Conservation (phyloP, 495 filamentous ascomycete genomes). For the Penicillium goetzii region DNA sequence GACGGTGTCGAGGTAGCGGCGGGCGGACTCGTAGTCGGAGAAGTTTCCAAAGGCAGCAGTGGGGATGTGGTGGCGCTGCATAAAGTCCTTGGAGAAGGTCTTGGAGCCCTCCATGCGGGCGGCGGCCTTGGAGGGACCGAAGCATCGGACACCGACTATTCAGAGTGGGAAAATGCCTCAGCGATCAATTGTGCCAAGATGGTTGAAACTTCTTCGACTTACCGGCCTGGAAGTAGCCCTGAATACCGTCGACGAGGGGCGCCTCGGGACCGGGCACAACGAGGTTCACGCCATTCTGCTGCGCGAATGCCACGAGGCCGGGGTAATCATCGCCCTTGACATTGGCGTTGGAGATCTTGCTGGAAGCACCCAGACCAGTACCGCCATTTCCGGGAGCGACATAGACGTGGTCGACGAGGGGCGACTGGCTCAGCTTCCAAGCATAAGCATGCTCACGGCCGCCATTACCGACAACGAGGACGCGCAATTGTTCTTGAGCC, state of each 20-base stretch:
- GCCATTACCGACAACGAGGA: conserved; percentile 90
- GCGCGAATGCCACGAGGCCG: conserved; percentile 73
- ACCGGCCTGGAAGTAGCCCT: conserved; percentile 75
- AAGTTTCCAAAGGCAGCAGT: conserved; percentile 92
- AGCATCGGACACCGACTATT: conserved; percentile 74
- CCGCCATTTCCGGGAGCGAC: conserved; percentile 83
- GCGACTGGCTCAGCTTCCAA: conserved; percentile 89
- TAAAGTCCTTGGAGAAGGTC: conserved; percentile 97
- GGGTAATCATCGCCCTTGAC: conserved; percentile 77
- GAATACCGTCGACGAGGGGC: conserved; percentile 89
- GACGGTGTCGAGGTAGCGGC: conserved; percentile 73
- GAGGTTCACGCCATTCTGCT: conserved; percentile 74
- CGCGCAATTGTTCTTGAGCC: conserved; percentile 53
- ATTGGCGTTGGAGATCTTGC: conserved; percentile 73
- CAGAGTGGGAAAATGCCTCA: conserved; percentile 17
- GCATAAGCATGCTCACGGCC: conserved; percentile 93
- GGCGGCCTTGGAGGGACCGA: conserved; percentile 84
- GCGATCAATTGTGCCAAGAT: conserved; percentile 2
- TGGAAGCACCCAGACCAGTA: conserved; percentile 63
- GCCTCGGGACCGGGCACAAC: conserved; percentile 92
- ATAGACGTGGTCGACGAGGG: conserved; percentile 54
- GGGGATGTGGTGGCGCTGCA: conserved; percentile 87
- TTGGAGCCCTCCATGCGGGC: conserved; percentile 95
- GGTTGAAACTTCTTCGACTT: conserved; percentile 11
- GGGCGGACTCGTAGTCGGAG: conserved; percentile 75